phyloP scores from a whole-genome alignment of 2,329 filamentous ascomycete species.

The Chaetomium sp. region DNA sequence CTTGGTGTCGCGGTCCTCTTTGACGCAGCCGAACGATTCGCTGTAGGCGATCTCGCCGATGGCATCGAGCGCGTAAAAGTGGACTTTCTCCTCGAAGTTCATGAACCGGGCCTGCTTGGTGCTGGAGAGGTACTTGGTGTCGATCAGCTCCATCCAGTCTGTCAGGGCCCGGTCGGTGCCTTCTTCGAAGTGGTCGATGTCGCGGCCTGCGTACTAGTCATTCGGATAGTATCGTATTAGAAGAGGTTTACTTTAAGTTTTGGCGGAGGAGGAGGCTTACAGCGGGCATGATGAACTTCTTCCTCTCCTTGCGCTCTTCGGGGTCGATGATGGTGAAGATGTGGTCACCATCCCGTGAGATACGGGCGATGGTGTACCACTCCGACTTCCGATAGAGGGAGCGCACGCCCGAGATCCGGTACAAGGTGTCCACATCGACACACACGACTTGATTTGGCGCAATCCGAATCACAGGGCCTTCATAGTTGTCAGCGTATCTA shows the following conservation, averaged over 20 bases:
- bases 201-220: constrained; percentile 9
- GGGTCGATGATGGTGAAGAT: constrained; percentile 11
- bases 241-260: neutral
- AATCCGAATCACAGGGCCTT: constrained; percentile 16
- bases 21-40: constrained; percentile 29
- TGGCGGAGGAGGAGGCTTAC: neutral
- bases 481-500: neutral
- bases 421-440: constrained; percentile 13
- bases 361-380: constrained; percentile 16
- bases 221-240: neutral
- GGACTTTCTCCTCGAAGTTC: constrained; percentile 36
- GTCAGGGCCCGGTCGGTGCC: constrained; percentile 35
- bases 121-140: constrained; percentile 40
- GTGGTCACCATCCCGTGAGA: constrained; percentile 6
- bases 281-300: constrained; percentile 14
- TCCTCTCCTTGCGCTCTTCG: constrained; percentile 10
- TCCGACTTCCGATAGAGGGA: constrained; percentile 15
- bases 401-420: constrained; percentile 11
- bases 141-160: constrained; percentile 39
- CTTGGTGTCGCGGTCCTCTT: constrained; percentile 42
- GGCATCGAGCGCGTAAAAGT: constrained; percentile 15
- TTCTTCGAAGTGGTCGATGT: constrained; percentile 27
- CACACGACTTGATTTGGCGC: constrained; percentile 16
- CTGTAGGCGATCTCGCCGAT: constrained; percentile 18
- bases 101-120: constrained; percentile 31